These are phyloP conservation scores for Lobosporangium transversale DNA, from an alignment of 192 early-diverging fungal species.

Conservation along the genomic window DNA sequence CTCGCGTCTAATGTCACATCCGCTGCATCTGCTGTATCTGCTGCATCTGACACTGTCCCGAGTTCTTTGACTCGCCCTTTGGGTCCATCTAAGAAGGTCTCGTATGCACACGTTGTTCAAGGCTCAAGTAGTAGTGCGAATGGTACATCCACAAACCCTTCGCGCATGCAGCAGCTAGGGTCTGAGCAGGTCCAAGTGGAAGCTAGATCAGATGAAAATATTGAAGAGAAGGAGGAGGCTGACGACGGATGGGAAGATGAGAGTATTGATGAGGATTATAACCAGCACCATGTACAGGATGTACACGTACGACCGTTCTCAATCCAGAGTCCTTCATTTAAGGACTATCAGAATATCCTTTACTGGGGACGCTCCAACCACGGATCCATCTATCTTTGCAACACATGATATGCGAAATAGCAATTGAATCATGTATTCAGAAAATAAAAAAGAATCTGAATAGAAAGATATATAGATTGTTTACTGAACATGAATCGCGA, in stretches of 20 bases:
- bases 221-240: too few species aligned
- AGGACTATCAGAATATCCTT: slow-evolving; percentile 19
- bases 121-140: not conserved
- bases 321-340: slow-evolving; percentile 8
- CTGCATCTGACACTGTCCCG: too few species aligned
- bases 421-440: not conserved
- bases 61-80: too few species aligned
- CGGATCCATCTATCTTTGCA: slow-evolving; percentile 34
- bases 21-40: too few species aligned
- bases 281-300: too few species aligned
- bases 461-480: too few species aligned
- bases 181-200: too few species aligned
- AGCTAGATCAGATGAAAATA: too few species aligned
- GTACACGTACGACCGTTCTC: slow-evolving; percentile 31
- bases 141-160: not conserved
- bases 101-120: slow-evolving; percentile 21
- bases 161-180: too few species aligned
- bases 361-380: slow-evolving; percentile 38
- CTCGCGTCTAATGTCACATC: too few species aligned
- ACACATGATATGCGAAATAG: slow-evolving; percentile 2
- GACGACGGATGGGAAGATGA: not conserved
- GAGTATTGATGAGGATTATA: too few species aligned
- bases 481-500: too few species aligned
- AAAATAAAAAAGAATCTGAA: not conserved
- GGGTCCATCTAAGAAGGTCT: slow-evolving; percentile 17